These are phyloP conservation scores for Fusarium sublunatum DNA, from an alignment of 2,329 filamentous ascomycete species.

Conservation along the genomic window DNA sequence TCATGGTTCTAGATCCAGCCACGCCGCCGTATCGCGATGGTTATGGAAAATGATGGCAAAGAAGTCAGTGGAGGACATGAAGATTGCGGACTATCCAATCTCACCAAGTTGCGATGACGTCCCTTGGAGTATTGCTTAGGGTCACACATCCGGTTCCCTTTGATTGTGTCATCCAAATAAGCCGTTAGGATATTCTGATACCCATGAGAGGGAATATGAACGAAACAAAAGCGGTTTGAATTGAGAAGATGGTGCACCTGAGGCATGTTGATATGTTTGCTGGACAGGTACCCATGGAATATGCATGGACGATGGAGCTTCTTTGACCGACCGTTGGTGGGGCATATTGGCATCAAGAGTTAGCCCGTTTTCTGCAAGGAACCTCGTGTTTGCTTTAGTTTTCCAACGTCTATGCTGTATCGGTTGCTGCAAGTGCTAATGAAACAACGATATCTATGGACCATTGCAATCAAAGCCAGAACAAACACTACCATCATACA, in stretches of 20 bases:
- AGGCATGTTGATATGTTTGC: background rate
- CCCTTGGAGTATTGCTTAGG: background rate
- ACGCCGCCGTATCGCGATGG: background rate
- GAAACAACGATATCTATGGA: background rate
- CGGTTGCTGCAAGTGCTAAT: background rate
- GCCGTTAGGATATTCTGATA: background rate
- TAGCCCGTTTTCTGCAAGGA: background rate
- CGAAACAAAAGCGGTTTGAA: no score
- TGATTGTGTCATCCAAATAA: background rate
- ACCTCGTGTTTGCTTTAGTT: background rate
- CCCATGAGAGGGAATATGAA: background rate
- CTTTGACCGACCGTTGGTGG: background rate
- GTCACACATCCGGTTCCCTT: background rate
- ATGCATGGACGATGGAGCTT: background rate
- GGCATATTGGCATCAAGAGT: background rate
- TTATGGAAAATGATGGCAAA: background rate
- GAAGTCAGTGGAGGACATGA: background rate
- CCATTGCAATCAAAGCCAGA: background rate
- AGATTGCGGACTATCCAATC: background rate
- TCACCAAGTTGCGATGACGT: background rate
- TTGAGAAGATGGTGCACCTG: background rate
- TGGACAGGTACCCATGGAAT: background rate
- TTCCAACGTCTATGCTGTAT: background rate
- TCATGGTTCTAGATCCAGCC: no score
- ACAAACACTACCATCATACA: conserved; percentile 14